Evolutionary conservation across 192 early-diverging fungal genomes (phyloP).

Genomic region (Dissophora globulifera): DNA sequence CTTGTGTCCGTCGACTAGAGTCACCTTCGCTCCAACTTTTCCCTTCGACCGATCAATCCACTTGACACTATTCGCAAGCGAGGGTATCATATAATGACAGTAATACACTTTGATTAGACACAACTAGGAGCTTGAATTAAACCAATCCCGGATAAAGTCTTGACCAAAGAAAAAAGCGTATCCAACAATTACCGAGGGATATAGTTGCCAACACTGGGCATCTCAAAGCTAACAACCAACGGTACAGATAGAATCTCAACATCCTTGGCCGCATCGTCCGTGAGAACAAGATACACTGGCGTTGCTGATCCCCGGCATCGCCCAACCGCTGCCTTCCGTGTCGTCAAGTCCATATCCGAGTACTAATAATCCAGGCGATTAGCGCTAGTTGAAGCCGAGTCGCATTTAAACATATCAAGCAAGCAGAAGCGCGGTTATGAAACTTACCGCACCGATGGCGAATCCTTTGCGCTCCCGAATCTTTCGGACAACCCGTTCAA

Average conservation of each 20-base stretch:
- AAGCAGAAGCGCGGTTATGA: neutral
- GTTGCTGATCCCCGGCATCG: slow-evolving; percentile 23
- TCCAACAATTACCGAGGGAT: slow-evolving; percentile 40
- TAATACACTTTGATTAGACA: no score
- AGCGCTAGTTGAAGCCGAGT: neutral
- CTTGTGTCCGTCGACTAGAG: slow-evolving; percentile 34
- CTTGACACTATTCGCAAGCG: slow-evolving; percentile 24
- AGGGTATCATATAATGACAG: neutral
- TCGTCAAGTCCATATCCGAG: slow-evolving; percentile 41
- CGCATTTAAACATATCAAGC: no score
- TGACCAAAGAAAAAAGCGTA: neutral
- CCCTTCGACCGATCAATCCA: slow-evolving; percentile 51
- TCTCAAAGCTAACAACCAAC: slow-evolving; percentile 44
- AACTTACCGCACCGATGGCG: slow-evolving; percentile 33
- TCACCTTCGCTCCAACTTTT: slow-evolving; percentile 43
- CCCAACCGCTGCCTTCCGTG: slow-evolving; percentile 15
- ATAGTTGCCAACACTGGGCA: slow-evolving; percentile 31
- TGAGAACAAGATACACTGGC: slow-evolving; percentile 18
- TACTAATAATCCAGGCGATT: no score
- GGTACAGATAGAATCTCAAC: slow-evolving; percentile 33
- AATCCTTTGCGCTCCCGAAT: slow-evolving; percentile 35
- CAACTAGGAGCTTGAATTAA: no score
- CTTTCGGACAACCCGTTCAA: slow-evolving; percentile 38
- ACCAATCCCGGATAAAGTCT: no score
- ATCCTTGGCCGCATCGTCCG: slow-evolving; percentile 28